Evolutionary conservation across 345 rosid genomes (phyloP).

Genomic region (Moringa oleifera): DNA sequence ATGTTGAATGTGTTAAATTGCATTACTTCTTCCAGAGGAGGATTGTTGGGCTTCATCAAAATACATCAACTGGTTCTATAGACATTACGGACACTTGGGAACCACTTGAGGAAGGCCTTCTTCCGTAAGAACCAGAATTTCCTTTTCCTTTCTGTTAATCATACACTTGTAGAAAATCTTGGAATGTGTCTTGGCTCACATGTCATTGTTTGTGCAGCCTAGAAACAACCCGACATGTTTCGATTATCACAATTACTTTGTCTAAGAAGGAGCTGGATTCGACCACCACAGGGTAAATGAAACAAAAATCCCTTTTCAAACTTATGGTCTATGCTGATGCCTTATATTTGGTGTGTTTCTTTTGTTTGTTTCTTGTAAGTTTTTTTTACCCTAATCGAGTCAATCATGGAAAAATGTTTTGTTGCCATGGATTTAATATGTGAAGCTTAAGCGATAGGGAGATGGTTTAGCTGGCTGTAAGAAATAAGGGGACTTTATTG

Average conservation of each 20-base stretch:
- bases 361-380: too few species aligned
- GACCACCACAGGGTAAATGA: constrained; percentile 48
- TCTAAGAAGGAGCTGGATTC: constrained; percentile 45
- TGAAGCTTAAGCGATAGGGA: too few species aligned
- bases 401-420: too few species aligned
- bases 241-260: constrained; percentile 46
- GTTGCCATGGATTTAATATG: too few species aligned
- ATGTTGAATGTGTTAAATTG: too few species aligned
- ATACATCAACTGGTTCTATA: constrained; percentile 35
- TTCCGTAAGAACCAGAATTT: constrained; percentile 35
- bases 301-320: background rate
- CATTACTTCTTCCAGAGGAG: constrained; percentile 25
- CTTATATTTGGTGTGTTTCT: background rate
- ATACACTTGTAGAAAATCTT: background rate
- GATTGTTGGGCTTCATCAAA: constrained; percentile 46
- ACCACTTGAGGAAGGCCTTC: constrained; percentile 58
- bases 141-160: background rate
- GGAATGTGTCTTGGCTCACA: background rate
- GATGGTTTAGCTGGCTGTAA: too few species aligned
- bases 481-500: too few species aligned
- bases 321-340: background rate
- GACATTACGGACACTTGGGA: constrained; percentile 61
- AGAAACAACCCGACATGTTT: constrained; percentile 66
- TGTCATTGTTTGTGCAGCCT: constrained; percentile 26
- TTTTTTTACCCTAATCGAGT: too few species aligned